Conservation (phyloP, 257 asterid genomes). For the Fraxinus pennsylvanica region DNA sequence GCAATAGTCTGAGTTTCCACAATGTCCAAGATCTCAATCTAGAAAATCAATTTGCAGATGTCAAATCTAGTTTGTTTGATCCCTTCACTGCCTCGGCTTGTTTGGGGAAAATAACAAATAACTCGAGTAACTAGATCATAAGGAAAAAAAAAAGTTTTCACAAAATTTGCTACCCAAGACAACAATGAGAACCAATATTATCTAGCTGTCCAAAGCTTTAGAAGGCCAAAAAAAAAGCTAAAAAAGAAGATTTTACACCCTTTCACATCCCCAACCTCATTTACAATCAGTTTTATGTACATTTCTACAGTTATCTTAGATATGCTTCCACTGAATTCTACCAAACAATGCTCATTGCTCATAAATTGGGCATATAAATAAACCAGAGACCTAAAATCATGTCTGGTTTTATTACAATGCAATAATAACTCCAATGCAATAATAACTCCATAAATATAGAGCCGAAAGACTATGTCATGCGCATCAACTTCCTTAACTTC, state of each 20-base stretch:
- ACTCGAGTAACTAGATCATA: too few species aligned
- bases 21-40: too few species aligned
- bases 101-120: too few species aligned
- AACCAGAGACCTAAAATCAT: not conserved
- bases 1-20: too few species aligned
- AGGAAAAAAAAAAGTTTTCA: too few species aligned
- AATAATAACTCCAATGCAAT: not conserved
- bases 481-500: conserved; percentile 15
- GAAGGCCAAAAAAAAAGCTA: not conserved
- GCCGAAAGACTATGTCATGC: conserved; percentile 7
- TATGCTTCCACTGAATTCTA: not conserved
- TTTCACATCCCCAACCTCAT: not conserved
- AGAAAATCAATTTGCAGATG: too few species aligned
- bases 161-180: too few species aligned
- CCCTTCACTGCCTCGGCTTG: too few species aligned
- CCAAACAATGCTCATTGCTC: not conserved
- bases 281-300: not conserved
- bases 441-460: not conserved
- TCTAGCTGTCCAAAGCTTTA: too few species aligned
- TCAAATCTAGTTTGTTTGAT: too few species aligned
- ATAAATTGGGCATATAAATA: not conserved
- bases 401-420: not conserved
- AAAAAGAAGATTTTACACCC: too few species aligned
- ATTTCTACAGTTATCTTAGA: not conserved
- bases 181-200: too few species aligned